Conservation (phyloP, 352 stramenopile genomes). For the Globisporangium perplexum region DNA sequence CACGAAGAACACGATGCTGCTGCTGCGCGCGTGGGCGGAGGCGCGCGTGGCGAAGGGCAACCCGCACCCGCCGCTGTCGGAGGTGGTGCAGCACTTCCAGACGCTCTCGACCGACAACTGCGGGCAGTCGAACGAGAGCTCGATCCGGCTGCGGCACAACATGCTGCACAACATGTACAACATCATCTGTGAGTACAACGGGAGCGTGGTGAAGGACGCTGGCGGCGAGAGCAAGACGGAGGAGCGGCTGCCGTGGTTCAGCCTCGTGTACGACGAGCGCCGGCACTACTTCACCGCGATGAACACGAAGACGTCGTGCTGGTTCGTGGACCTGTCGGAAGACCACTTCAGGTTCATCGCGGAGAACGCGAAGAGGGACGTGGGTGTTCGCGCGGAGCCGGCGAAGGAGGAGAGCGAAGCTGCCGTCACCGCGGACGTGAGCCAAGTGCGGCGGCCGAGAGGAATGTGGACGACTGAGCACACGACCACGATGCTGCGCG, state of each 20-base stretch:
- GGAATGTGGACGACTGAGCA: background rate
- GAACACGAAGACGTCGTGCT: slow-evolving; percentile 1
- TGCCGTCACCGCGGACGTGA: background rate
- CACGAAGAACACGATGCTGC: background rate
- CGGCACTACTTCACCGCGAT: background rate
- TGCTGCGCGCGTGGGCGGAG: background rate
- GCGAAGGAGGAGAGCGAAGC: background rate
- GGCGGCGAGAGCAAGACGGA: background rate
- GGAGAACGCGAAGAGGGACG: background rate
- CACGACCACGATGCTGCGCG: background rate
- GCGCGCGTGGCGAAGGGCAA: background rate
- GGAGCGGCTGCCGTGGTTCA: background rate
- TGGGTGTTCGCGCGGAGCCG: background rate
- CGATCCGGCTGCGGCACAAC: background rate
- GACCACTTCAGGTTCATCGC: background rate
- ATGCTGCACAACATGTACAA: slow-evolving; percentile 1
- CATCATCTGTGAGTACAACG: background rate
- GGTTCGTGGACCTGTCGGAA: background rate
- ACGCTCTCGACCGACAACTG: background rate
- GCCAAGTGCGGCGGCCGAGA: background rate
- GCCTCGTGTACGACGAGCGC: background rate
- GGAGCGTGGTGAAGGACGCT: background rate
- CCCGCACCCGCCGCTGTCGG: background rate
- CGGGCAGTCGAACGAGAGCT: background rate
- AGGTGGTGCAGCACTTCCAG: slow-evolving; percentile 1